A percentile compares a stretch with the other conserved stretches of the same genome.
Evolutionary conservation across 805 yeast genomes (phyloP).

Genomic region (Candida maltosa): DNA sequence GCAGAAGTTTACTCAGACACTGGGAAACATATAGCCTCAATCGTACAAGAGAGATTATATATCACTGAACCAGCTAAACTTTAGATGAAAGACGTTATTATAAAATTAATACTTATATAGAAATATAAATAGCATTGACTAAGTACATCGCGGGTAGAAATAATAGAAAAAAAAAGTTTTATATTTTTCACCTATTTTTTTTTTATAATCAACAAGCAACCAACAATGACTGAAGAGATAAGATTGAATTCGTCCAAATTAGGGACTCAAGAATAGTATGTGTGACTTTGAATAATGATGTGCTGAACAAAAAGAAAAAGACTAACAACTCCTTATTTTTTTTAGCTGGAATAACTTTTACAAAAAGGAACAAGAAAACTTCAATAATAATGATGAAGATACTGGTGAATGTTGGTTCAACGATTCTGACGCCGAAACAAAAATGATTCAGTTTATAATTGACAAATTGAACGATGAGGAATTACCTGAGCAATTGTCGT

Average conservation of each 20-base stretch:
- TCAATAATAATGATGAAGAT: slow-evolving; percentile 70
- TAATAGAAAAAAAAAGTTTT: neutral
- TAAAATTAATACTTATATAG: too few species aligned
- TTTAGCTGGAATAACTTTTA: slow-evolving; percentile 85
- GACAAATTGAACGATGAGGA: slow-evolving; percentile 40
- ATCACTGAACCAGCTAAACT: too few species aligned
- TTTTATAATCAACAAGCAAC: too few species aligned
- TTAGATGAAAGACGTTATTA: too few species aligned
- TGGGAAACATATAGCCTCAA: slow-evolving; percentile 53
- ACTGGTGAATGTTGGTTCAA: slow-evolving; percentile 97
- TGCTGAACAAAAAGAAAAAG: neutral
- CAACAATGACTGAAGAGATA: too few species aligned
- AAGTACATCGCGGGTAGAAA: slow-evolving; percentile 1
- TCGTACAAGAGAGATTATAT: slow-evolving; percentile 67
- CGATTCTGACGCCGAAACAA: slow-evolving; percentile 88
- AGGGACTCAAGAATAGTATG: slow-evolving; percentile 80
- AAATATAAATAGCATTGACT: too few species aligned
- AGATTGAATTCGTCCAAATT: slow-evolving; percentile 71
- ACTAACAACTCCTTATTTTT: slow-evolving; percentile 3
- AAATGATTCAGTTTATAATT: slow-evolving; percentile 69
- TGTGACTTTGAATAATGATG: slow-evolving; percentile 8
- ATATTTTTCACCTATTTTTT: too few species aligned
- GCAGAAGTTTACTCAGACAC: slow-evolving; percentile 51
- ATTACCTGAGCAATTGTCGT: slow-evolving; percentile 15
- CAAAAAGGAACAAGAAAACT: slow-evolving; percentile 67